Base-by-base conservation (phyloP, 352 stramenopile genomes). In the Blastocystis sp. region DNA sequence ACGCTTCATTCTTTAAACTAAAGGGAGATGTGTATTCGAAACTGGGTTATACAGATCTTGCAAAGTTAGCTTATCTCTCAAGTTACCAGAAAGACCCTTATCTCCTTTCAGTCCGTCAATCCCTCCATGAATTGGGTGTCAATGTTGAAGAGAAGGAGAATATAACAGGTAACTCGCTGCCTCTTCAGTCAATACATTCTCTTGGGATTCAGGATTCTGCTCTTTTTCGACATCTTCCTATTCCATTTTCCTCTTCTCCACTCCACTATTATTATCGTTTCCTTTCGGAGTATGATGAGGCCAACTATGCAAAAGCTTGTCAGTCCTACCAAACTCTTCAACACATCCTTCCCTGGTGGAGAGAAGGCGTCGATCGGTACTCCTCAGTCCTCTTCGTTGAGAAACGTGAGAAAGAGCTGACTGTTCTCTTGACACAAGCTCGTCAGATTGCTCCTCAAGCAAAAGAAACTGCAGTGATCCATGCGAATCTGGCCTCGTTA, bases 201-300 rank as follows among this genome's bases (percentile, higher is more conserved):
- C n/a, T 84, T 13, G 73, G 73, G 15, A 30, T 66, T 15, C n/a
- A 22, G 4, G 22, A 84, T n/a, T 33, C 4, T 1, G 19, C 24
- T n/a, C 17, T 84, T 7, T 5, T 66, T n/a, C 73, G 27, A 13
- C 73, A 84, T 44, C 57, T 19, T 0, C 51, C 73, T 27, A 33
- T 54, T 66, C 42, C 40, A 11, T 35, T 24, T 24, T 42, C 58
- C 0, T 68, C 73, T n/a, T 84, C 73, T 1, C 73, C 73, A 56
- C 73, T 84, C 33, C 66, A 54, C 24, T 68, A 64, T 24, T 84
- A 84, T 27, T 84, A 84, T 42, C 73, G 66, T 37, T 84, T 84
- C 33, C n/a, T 64, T 30, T 84, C 27, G 9, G 53, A 84, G 24
- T 54, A 84, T 42, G 48, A 64, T 42, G 30, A 33, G 4, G 35